Evolutionary conservation across 2,329 filamentous ascomycete genomes (phyloP), one percentile per base, ranked within the genome.

Genomic region (Talaromyces rugulosus): DNA sequence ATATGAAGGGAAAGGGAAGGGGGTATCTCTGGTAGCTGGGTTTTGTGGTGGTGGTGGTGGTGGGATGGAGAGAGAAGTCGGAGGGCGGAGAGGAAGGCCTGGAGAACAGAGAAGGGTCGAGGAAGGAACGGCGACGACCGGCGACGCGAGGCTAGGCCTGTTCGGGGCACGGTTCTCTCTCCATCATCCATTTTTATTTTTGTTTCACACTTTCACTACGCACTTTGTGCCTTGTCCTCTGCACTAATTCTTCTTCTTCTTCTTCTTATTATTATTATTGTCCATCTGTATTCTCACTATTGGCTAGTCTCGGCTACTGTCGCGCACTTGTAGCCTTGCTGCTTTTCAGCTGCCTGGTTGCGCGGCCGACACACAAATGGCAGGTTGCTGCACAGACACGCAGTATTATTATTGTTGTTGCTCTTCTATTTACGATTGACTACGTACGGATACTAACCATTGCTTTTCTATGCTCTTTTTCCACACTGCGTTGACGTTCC

Each of bases 1-100:
- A 71, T 66, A 65, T 34, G 47, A 56, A 55, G n/a, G 23, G 47
- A 40, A 56, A 55, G 55, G 55, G 62, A 47, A 62, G 50, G 50
- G 57, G 55, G 52, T 56, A 52, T 40, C 28, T 52, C 51, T 27
- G 23, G 42, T 5, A 31, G n/a, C 27, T 31, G 47, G 36, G 42
- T 14, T 30, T 34, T 31, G 59, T 42, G 23, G 14, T 30, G 28
- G 57, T 34, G 28, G 18, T 58, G 14, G 28, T 12, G 18, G 57
- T 34, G 23, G 44, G 44, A 47, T 28, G 31, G 33, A 42, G 55
- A 28, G 28, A 47, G 44, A 52, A 44, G 44, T 47, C 44, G 44
- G 44, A 47, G 44, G 44, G 44, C 44, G 44, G 44, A 23, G 18
- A 27, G 44, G 44, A 47, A 18, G 23, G 44, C 23, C 23, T 18